Evolutionary conservation across 306 rosid genomes (phyloP).

Genomic region (Prunus davidiana): DNA sequence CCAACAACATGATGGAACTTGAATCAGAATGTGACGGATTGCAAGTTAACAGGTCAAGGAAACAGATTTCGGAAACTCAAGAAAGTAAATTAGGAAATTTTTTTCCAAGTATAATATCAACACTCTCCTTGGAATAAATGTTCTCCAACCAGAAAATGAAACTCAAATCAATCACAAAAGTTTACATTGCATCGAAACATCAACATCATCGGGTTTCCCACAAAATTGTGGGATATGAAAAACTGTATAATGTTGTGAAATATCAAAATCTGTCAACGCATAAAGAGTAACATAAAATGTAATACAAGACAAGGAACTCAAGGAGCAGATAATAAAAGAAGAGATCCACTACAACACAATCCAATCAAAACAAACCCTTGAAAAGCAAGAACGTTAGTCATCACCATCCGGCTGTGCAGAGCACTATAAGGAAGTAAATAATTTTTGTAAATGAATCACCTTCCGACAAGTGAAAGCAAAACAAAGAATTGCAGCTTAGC

Average conservation of each 20-base stretch:
- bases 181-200: background rate
- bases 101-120: background rate
- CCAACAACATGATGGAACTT: slow-evolving; percentile 9
- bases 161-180: background rate
- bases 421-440: background rate
- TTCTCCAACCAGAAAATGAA: background rate
- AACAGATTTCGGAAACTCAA: background rate
- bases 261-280: background rate
- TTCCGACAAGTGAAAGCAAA: background rate
- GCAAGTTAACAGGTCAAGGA: background rate
- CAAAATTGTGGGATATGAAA: background rate
- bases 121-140: background rate
- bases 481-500: background rate
- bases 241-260: background rate
- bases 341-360: background rate
- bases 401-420: background rate
- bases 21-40: slow-evolving; percentile 10
- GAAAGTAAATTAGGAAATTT: background rate
- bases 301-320: too few relatives aligned
- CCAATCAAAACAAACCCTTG: background rate
- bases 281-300: too few relatives aligned
- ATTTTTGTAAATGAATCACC: background rate
- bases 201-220: background rate
- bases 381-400: background rate
- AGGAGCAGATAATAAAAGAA: too few relatives aligned